These are phyloP conservation scores for Cucurbita ficifolia DNA, from an alignment of 306 rosid genomes.

Conservation along the genomic window DNA sequence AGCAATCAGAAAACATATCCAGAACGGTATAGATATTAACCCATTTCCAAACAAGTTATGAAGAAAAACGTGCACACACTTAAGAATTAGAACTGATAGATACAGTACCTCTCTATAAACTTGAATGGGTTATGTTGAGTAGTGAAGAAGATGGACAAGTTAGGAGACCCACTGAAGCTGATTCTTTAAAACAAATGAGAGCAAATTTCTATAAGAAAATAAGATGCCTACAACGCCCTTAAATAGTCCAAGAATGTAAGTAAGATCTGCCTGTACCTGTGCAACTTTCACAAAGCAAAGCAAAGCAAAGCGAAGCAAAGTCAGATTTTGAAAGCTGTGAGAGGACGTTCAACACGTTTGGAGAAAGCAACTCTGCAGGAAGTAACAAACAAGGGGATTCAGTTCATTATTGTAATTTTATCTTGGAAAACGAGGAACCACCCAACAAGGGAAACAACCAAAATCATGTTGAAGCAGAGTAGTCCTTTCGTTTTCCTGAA, in stretches of 20 bases:
- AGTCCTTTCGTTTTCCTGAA: background rate
- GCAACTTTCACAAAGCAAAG: constrained; percentile 7
- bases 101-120: background rate
- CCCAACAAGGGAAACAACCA: background rate
- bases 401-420: background rate
- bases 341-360: constrained; percentile 18
- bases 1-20: background rate
- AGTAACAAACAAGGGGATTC: constrained; percentile 19
- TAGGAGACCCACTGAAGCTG: background rate
- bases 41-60: background rate
- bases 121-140: background rate
- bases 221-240: constrained; percentile 3
- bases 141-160: background rate
- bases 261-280: background rate
- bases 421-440: background rate
- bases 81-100: background rate
- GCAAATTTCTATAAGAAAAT: background rate
- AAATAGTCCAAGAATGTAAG: constrained; percentile 9
- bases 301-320: constrained; percentile 19
- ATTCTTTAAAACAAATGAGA: background rate
- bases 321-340: constrained; percentile 11
- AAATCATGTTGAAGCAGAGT: background rate
- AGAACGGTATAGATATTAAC: background rate
- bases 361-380: constrained; percentile 3
- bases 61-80: background rate